phyloP scores from a whole-genome alignment of 2,329 filamentous ascomycete genomes.

The Fonsecaea pedrosoi region DNA sequence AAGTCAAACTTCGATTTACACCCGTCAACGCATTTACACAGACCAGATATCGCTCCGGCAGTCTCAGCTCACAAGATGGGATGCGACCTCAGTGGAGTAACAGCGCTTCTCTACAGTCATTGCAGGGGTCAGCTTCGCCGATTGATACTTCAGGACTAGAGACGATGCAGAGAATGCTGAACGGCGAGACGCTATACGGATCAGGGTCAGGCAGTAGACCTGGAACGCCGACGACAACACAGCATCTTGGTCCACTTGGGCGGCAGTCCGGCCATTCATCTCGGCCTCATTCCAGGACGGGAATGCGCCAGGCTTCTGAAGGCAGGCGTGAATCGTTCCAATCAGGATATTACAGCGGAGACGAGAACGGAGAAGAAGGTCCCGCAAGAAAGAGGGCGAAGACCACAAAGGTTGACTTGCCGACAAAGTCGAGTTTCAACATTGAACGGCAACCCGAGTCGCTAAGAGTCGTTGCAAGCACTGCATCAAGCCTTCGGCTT shows the following conservation, averaged over 20 bases:
- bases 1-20: constrained; percentile 88
- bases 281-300: constrained; percentile 36
- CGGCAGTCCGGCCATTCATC: constrained; percentile 30
- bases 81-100: constrained; percentile 33
- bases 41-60: constrained; percentile 37
- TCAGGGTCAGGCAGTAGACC: constrained; percentile 37
- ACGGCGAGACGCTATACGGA: constrained; percentile 43
- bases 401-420: constrained; percentile 73
- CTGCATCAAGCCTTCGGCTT: constrained; percentile 82
- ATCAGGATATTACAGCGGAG: constrained; percentile 73
- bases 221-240: constrained; percentile 32
- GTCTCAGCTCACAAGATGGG: constrained; percentile 39
- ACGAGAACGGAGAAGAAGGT: constrained; percentile 65
- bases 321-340: constrained; percentile 48
- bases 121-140: constrained; percentile 46
- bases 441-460: constrained; percentile 78
- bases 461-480: constrained; percentile 87
- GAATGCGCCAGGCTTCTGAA: constrained; percentile 46
- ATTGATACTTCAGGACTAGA: constrained; percentile 53
- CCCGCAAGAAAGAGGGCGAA: constrained; percentile 79
- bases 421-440: constrained; percentile 69
- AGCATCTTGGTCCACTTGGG: constrained; percentile 26
- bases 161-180: constrained; percentile 53
- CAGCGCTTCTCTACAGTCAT: constrained; percentile 26
- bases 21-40: constrained; percentile 63